These are phyloP conservation scores for Lumnitzera racemosa DNA, from an alignment of 345 rosid species.

Conservation along the genomic window DNA sequence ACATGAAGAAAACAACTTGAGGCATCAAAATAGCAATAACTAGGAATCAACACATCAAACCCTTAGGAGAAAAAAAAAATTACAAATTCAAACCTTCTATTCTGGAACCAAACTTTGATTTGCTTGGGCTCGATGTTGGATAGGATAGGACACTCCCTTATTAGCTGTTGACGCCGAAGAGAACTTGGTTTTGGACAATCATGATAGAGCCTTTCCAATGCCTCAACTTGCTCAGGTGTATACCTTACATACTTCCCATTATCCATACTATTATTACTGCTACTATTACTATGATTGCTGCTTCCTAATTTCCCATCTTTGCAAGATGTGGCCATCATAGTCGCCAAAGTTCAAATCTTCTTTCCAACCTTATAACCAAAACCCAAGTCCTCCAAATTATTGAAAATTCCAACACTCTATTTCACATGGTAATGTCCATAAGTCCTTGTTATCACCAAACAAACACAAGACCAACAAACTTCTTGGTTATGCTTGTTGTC, in stretches of 20 bases:
- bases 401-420: conserved; percentile 1
- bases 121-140: conserved; percentile 98
- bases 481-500: conserved; percentile 33
- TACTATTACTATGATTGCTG: conserved; percentile 17
- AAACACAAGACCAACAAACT: conserved; percentile 2
- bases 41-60: not conserved
- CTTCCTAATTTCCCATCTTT: conserved; percentile 69
- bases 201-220: conserved; percentile 98
- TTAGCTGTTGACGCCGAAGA: conserved; percentile 94
- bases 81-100: conserved; percentile 63
- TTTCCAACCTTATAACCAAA: conserved; percentile 5
- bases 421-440: not conserved
- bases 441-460: not conserved
- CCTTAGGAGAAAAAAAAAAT: not conserved
- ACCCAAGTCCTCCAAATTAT: conserved; percentile 3
- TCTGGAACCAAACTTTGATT: conserved; percentile 99
- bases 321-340: conserved; percentile 82
- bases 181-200: conserved; percentile 99
- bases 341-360: not conserved
- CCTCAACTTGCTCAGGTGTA: conserved; percentile 99
- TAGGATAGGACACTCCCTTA: conserved; percentile 98
- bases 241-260: conserved; percentile 98
- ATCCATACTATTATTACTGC: conserved; percentile 37
- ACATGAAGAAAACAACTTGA: not conserved
- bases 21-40: not conserved